Conservation (phyloP, 805 yeast genomes). For the Scheffersomyces ergatensis region DNA sequence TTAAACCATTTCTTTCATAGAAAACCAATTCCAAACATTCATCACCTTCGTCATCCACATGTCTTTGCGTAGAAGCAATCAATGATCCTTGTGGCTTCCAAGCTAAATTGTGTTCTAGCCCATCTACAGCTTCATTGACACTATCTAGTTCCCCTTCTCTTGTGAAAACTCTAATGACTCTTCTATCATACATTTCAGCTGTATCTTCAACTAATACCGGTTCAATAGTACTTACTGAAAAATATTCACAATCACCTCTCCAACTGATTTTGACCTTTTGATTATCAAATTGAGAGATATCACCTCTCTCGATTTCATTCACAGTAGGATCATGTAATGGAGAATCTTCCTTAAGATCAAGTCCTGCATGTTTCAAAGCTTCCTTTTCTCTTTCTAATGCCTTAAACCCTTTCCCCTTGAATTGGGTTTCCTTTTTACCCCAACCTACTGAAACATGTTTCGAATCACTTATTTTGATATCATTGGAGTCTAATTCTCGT, state of each 20-base stretch:
- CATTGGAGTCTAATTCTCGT: slow-evolving; percentile 53
- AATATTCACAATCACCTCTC: slow-evolving; percentile 93
- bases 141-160: slow-evolving; percentile 77
- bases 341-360: slow-evolving; percentile 59
- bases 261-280: slow-evolving; percentile 61
- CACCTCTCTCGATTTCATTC: slow-evolving; percentile 68
- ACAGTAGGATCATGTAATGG: slow-evolving; percentile 85
- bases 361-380: slow-evolving; percentile 62
- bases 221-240: slow-evolving; percentile 67
- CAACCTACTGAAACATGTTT: slow-evolving; percentile 96
- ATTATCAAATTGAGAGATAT: slow-evolving; percentile 53
- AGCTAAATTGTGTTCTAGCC: slow-evolving; percentile 66
- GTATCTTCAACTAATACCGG: slow-evolving; percentile 41
- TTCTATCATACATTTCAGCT: slow-evolving; percentile 42
- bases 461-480: slow-evolving; percentile 55
- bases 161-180: slow-evolving; percentile 80
- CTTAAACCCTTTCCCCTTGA: slow-evolving; percentile 88
- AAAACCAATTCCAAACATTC: slow-evolving; percentile 59
- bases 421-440: slow-evolving; percentile 97
- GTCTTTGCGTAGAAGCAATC: slow-evolving; percentile 79
- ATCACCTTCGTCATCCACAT: slow-evolving; percentile 49
- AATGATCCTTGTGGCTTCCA: slow-evolving; percentile 93
- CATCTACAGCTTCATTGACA: slow-evolving; percentile 87
- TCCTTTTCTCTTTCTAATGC: slow-evolving; percentile 64
- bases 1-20: slow-evolving; percentile 89